A percentile compares a stretch with the other conserved stretches of the same genome.
phyloP scores from a whole-genome alignment of 140 eudicot genomes.

The Eryngium alpinum region DNA sequence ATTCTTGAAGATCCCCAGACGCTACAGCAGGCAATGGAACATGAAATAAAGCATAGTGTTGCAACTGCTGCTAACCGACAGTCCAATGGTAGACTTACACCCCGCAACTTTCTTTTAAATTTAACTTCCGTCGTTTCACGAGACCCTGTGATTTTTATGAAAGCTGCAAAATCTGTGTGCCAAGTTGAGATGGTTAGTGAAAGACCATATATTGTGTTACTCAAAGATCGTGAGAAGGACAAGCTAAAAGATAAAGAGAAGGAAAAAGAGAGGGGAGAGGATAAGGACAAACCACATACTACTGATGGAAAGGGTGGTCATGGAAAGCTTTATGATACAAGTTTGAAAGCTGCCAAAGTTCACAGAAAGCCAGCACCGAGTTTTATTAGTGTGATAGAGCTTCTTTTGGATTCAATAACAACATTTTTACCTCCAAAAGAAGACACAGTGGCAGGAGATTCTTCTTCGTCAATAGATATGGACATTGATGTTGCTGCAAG shows the following conservation, averaged over 20 bases:
- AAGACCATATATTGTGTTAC: constrained; percentile 72
- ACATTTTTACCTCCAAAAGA: constrained; percentile 66
- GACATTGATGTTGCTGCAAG: constrained; percentile 61
- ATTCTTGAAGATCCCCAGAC: constrained; percentile 97
- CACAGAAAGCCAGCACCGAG: constrained; percentile 86
- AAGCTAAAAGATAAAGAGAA: constrained; percentile 66
- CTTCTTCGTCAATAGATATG: constrained; percentile 55
- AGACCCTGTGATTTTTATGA: constrained; percentile 84
- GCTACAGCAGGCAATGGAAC: constrained; percentile 97
- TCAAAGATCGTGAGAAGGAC: constrained; percentile 90
- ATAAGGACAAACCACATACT: constrained; percentile 50
- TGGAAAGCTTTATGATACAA: constrained; percentile 51
- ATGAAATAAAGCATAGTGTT: constrained; percentile 78
- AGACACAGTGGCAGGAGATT: constrained; percentile 29
- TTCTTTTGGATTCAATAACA: constrained; percentile 59
- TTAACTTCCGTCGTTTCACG: constrained; percentile 66
- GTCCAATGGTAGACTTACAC: constrained; percentile 78
- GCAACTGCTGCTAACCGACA: constrained; percentile 69
- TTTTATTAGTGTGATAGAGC: constrained; percentile 67
- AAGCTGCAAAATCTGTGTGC: constrained; percentile 85
- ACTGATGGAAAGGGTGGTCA: constrained; percentile 53
- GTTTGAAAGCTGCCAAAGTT: constrained; percentile 52
- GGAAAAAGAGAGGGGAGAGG: constrained; percentile 58
- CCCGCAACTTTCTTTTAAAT: constrained; percentile 66
- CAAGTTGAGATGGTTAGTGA: constrained; percentile 94